Conservation (phyloP, 768 basidiomycete genomes). For the Porphyrellus cyaneotinctus region DNA sequence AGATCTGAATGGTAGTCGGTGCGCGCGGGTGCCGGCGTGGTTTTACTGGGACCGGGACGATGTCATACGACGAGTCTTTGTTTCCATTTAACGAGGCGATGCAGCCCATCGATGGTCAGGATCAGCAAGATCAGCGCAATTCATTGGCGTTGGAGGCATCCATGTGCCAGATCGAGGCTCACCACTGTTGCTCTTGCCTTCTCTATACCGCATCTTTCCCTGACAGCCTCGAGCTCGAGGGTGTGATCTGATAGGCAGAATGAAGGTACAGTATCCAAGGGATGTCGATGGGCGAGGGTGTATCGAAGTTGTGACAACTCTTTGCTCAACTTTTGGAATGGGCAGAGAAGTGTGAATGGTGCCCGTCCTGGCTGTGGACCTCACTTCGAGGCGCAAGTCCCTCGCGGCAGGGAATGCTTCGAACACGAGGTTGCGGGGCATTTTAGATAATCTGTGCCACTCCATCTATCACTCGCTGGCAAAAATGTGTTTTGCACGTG, state of each 20-base stretch:
- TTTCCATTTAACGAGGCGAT: not conserved
- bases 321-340: not conserved
- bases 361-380: not conserved
- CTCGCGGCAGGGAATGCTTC: constrained; percentile 18
- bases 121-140: constrained; percentile 11
- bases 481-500: constrained; percentile 25
- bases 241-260: not conserved
- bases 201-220: constrained; percentile 22
- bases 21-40: constrained; percentile 26
- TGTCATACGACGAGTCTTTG: constrained; percentile 33
- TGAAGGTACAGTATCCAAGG: not conserved
- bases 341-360: not conserved
- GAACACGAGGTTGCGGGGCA: constrained; percentile 24
- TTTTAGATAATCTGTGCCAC: constrained; percentile 28
- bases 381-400: constrained; percentile 8
- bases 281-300: not conserved
- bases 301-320: not conserved
- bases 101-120: constrained; percentile 11
- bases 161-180: constrained; percentile 8
- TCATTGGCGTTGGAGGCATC: not conserved
- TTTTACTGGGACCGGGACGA: constrained; percentile 19
- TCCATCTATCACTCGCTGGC: constrained; percentile 14
- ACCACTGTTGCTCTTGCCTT: constrained; percentile 29
- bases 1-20: constrained; percentile 31
- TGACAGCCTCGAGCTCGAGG: not conserved